Percentiles rank a stretch among this genome's conserved stretches.
These are phyloP conservation scores for Citrullus mucosospermus DNA, from an alignment of 306 rosid species.

Conservation along the genomic window DNA sequence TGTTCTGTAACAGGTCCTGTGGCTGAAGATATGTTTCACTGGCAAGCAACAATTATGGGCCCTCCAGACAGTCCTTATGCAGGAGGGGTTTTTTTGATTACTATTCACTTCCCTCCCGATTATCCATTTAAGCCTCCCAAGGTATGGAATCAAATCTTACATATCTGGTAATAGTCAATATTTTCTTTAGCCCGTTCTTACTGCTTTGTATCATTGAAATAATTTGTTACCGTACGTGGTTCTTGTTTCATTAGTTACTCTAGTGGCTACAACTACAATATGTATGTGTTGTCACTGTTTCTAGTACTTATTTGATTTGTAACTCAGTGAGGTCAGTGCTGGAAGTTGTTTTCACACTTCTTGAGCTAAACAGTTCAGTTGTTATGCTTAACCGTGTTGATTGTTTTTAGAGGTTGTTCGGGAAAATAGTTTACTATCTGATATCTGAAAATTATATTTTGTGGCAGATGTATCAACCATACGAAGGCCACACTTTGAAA, in stretches of 20 bases:
- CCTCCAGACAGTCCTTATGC: conserved; percentile 84
- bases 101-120: conserved; percentile 85
- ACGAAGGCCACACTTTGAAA: neutral
- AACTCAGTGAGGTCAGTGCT: neutral
- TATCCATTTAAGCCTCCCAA: conserved; percentile 82
- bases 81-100: conserved; percentile 67
- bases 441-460: neutral
- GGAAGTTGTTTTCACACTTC: neutral
- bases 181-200: neutral
- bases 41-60: conserved; percentile 91
- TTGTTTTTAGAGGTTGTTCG: neutral
- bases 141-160: conserved; percentile 21
- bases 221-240: neutral
- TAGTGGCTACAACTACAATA: neutral
- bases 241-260: neutral
- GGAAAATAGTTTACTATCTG: neutral
- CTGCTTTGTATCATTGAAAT: neutral
- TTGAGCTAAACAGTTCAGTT: neutral
- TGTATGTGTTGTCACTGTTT: neutral
- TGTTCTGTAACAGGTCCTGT: conserved; percentile 48
- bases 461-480: neutral
- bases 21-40: conserved; percentile 82
- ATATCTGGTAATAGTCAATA: neutral
- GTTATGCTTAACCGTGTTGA: neutral
- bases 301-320: neutral